Base-by-base conservation (phyloP, 2,329 filamentous ascomycete species). In the Nemania bipapillata region DNA sequence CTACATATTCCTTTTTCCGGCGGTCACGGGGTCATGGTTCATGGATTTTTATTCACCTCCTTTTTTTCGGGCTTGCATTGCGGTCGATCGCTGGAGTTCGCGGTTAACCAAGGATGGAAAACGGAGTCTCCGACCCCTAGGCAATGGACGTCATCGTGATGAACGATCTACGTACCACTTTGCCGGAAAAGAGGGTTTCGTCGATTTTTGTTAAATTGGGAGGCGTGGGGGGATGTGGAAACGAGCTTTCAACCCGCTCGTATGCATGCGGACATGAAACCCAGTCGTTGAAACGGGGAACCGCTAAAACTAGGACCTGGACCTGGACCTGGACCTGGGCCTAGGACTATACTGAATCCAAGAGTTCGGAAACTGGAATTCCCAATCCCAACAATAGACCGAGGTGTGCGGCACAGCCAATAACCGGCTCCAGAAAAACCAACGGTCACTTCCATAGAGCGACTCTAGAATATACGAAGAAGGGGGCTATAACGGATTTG, bases 281-380 rank as follows among this genome's bases (percentile, higher is more conserved):
- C 56, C 17, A 30, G 50, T 53, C 56, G n/a, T 61, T 40, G 66
- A 61, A 65, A 61, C 61, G 30, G 30, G 30, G 30, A 32, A 4
- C n/a, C n/a, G n/a, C n/a, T n/a, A n/a, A n/a, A n/a, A n/a, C n/a
- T 24, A 47, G 52, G 52, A 54, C n/a, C 50, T 32, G 30, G 30
- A 32, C 30, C 30, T 32, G 30, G 30, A 50, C 47, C 24, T n/a
- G 28, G 26, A 26, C n/a, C 5, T 54, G 52, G n/a, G 57, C 37
- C 61, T 40, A 30, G 30, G 26, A 64, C 53, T 30, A 58, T 68
- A 28, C 53, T 32, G 52, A 68, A 40, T 26, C n/a, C 22, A 57
- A 17, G 35, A 17, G 6, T 1, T 5, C 53, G 30, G 57, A 37
- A 68, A 68, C 50, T 65, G 66, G 61, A 68, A 68, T 68, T 65